Percentiles rank a stretch among this genome's conserved stretches.
Conservation (phyloP, 306 rosid species). For the Cucurbita argyrosperma region DNA sequence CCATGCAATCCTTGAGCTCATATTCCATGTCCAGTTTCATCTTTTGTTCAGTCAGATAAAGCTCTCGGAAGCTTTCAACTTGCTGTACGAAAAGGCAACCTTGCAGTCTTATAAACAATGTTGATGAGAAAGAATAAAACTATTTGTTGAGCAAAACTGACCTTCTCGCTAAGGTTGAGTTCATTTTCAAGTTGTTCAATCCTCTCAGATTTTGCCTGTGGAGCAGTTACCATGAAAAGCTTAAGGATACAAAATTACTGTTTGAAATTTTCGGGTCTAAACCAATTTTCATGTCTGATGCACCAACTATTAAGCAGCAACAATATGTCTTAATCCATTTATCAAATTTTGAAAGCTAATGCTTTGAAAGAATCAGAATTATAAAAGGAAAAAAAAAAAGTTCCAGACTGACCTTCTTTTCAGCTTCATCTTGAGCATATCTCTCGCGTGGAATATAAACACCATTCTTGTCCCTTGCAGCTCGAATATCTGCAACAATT, state of each 20-base stretch:
- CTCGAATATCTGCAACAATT: slow-evolving; percentile 55
- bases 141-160: slow-evolving; percentile 14
- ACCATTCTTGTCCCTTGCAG: slow-evolving; percentile 96
- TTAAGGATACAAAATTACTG: not conserved
- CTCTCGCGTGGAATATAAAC: slow-evolving; percentile 81
- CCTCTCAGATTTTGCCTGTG: slow-evolving; percentile 64
- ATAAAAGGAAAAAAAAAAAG: not conserved
- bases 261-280: not conserved
- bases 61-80: slow-evolving; percentile 59
- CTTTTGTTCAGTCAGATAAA: slow-evolving; percentile 62
- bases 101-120: not conserved
- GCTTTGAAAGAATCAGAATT: not conserved
- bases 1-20: slow-evolving; percentile 74
- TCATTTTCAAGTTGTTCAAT: slow-evolving; percentile 80
- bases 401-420: slow-evolving; percentile 52
- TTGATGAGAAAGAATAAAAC: not conserved
- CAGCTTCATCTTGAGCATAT: slow-evolving; percentile 79
- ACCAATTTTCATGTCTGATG: not conserved
- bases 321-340: not conserved
- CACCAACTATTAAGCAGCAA: not conserved
- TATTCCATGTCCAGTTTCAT: slow-evolving; percentile 53
- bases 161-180: slow-evolving; percentile 49
- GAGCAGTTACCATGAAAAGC: not conserved
- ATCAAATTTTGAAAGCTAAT: not conserved
- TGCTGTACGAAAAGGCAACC: slow-evolving; percentile 37